A percentile compares a stretch with the other conserved stretches of the same genome.
These are phyloP conservation scores for Mycena sp. DNA, from an alignment of 1,284 basidiomycete genomes.

Conservation along the genomic window DNA sequence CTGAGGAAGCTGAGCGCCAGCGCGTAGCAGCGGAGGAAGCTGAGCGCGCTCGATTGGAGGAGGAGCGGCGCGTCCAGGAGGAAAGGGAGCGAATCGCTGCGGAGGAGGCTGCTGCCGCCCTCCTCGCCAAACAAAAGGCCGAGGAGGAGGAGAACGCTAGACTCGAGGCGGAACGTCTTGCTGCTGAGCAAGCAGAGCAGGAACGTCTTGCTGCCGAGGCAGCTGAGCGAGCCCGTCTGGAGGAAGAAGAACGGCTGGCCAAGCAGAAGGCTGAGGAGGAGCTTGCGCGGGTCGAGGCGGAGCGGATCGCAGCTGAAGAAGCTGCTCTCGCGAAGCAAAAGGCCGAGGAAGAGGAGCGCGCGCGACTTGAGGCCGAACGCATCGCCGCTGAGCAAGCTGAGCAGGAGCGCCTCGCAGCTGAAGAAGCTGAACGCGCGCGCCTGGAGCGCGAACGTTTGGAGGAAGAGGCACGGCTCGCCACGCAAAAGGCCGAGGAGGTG, in stretches of 20 bases:
- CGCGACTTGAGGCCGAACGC: conserved; percentile 1
- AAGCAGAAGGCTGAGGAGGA: background rate
- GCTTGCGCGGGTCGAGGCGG: background rate
- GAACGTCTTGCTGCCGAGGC: background rate
- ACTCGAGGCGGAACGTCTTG: background rate
- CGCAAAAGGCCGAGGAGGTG: too few relatives aligned
- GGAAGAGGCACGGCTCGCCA: too few relatives aligned
- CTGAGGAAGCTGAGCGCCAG: background rate
- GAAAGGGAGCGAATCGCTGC: background rate
- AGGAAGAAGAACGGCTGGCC: background rate
- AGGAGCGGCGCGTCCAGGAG: background rate
- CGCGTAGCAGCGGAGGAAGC: background rate
- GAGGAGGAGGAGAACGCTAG: background rate
- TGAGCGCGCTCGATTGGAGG: background rate
- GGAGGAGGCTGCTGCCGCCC: background rate
- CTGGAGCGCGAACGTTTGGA: too few relatives aligned
- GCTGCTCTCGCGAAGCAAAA: background rate
- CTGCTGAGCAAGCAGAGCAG: background rate
- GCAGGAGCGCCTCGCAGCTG: too few relatives aligned
- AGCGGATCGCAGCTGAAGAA: background rate
- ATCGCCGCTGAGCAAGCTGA: too few relatives aligned
- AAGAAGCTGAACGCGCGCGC: too few relatives aligned
- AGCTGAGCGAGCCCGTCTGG: background rate
- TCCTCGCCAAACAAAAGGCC: background rate
- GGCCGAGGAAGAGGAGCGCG: background rate